phyloP scores from a whole-genome alignment of 129 eudicot species.

The Silybum marianum region DNA sequence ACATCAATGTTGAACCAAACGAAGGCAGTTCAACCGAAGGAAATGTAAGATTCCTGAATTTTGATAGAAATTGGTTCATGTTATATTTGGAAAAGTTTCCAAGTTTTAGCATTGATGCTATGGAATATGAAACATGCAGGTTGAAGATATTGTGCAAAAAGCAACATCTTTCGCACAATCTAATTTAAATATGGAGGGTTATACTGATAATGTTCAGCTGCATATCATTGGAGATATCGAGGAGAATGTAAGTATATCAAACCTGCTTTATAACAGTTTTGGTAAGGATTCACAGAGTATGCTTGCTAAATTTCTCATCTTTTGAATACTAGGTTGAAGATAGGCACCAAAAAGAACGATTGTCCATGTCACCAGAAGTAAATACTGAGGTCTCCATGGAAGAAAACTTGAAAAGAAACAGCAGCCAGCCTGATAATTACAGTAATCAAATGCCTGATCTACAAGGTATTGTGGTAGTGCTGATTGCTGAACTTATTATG shows the following conservation, averaged over 20 bases:
- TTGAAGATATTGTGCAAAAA: conserved; percentile 30
- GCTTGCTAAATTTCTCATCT: conserved; percentile 5
- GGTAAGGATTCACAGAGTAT: conserved; percentile 4
- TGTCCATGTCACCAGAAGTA: conserved; percentile 30
- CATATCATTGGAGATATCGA: conserved; percentile 23
- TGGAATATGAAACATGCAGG: conserved; percentile 38
- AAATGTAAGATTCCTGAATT: conserved; percentile 34
- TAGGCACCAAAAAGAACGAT: conserved; percentile 20
- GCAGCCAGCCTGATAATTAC: conserved; percentile 33
- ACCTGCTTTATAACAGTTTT: conserved; percentile 15
- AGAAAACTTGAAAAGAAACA: conserved; percentile 20
- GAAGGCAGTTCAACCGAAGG: conserved; percentile 22
- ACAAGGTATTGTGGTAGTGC: not conserved
- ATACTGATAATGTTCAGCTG: conserved; percentile 17
- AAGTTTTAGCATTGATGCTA: not conserved
- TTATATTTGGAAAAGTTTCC: not conserved
- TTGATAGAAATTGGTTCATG: not conserved
- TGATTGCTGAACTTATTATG: not conserved
- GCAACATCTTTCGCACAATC: conserved; percentile 17
- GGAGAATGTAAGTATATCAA: conserved; percentile 35
- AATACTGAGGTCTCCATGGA: conserved; percentile 26
- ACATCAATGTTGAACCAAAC: not conserved
- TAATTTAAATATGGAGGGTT: conserved; percentile 21
- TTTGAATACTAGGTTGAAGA: conserved; percentile 39
- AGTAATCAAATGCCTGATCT: not conserved